Conservation (phyloP, 495 filamentous ascomycete species). For the Cryomyces minteri region DNA sequence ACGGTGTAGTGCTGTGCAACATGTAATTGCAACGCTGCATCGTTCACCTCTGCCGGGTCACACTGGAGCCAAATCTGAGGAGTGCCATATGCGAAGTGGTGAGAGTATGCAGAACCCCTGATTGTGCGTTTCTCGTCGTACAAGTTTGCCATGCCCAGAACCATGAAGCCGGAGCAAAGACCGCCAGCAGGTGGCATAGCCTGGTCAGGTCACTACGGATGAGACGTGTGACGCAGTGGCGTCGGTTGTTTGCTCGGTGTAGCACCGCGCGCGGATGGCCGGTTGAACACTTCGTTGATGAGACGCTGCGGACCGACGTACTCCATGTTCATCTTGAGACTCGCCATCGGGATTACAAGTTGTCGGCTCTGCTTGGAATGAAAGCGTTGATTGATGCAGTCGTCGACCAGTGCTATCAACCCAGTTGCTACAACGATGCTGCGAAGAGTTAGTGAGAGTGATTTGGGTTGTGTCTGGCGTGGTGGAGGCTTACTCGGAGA, state of each 20-base stretch:
- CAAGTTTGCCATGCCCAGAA: no score
- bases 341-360: conserved; percentile 32
- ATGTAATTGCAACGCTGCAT: no score
- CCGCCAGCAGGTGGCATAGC: no score
- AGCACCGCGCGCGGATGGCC: conserved; percentile 4
- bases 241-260: conserved; percentile 5
- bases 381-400: conserved; percentile 72
- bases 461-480: not conserved
- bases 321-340: conserved; percentile 34
- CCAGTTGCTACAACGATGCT: conserved; percentile 85
- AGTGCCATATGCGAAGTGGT: no score
- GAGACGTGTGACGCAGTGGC: conserved; percentile 1
- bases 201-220: not conserved
- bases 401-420: conserved; percentile 77
- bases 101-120: no score
- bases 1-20: no score
- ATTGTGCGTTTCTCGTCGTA: no score
- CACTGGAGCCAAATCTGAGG: no score
- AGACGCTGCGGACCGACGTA: conserved; percentile 51
- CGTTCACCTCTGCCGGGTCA: no score
- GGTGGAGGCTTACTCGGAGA: conserved; percentile 67
- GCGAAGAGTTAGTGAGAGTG: conserved; percentile 9
- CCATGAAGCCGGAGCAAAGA: no score
- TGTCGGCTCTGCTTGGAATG: conserved; percentile 43
- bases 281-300: conserved; percentile 64